Conservation (phyloP, 768 basidiomycete genomes). For the Chlorophyllum brunneum region DNA sequence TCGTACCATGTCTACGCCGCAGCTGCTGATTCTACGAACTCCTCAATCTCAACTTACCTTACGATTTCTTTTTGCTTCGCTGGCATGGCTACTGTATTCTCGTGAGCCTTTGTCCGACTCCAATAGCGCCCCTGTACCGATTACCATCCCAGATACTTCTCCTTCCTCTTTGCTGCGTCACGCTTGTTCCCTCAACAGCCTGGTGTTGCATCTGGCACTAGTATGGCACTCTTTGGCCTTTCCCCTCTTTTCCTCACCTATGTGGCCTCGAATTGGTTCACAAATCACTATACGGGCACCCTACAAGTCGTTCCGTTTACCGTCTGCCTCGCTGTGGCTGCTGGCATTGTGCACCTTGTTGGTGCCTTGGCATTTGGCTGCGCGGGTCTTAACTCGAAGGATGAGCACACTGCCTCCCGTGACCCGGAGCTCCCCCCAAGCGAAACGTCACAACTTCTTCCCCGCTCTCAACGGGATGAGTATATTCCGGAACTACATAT, state of each 20-base stretch:
- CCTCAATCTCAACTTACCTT: slow-evolving; percentile 41
- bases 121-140: not conserved
- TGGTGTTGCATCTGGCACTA: slow-evolving; percentile 62
- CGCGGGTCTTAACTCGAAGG: slow-evolving; percentile 6
- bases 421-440: slow-evolving; percentile 10
- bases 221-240: slow-evolving; percentile 74
- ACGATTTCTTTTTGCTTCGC: slow-evolving; percentile 56
- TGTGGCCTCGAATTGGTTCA: slow-evolving; percentile 62
- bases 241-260: slow-evolving; percentile 73
- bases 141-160: slow-evolving; percentile 51
- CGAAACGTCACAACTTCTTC: slow-evolving; percentile 32
- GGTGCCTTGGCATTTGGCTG: slow-evolving; percentile 37
- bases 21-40: slow-evolving; percentile 36
- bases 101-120: slow-evolving; percentile 44
- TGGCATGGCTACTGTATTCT: slow-evolving; percentile 68
- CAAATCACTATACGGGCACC: slow-evolving; percentile 36
- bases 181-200: slow-evolving; percentile 63
- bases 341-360: slow-evolving; percentile 49
- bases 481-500: slow-evolving; percentile 9
- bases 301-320: slow-evolving; percentile 46
- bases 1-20: slow-evolving; percentile 48
- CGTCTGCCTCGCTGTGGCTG: slow-evolving; percentile 51
- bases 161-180: slow-evolving; percentile 71
- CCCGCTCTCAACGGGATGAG: not conserved
- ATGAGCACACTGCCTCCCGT: slow-evolving; percentile 1